Evolutionary conservation across 108 stramenopile genomes (phyloP).

Genomic region (Nannochloropsis granulata): DNA sequence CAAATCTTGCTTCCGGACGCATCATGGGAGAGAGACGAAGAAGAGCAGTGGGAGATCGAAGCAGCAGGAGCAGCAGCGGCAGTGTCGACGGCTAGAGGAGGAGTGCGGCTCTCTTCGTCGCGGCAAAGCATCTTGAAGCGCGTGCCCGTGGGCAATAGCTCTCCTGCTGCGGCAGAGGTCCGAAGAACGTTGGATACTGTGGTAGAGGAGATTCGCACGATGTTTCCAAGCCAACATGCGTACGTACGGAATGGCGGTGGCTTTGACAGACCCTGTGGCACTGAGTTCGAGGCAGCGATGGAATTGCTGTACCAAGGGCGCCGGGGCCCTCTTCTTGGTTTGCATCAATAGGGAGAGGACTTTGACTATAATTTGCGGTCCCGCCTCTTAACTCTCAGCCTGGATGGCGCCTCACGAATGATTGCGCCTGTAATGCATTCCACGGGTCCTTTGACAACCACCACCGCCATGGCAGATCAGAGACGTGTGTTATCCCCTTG

Average conservation of each 20-base stretch:
- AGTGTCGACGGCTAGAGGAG: too few species aligned
- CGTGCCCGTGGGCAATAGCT: too few species aligned
- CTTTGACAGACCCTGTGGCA: background rate
- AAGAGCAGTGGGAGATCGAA: background rate
- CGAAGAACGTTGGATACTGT: background rate
- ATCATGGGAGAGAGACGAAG: background rate
- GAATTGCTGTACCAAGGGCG: background rate
- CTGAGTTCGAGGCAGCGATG: background rate
- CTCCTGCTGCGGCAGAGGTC: background rate
- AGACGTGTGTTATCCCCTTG: background rate
- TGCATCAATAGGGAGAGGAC: background rate
- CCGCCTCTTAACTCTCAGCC: background rate
- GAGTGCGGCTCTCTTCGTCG: too few species aligned
- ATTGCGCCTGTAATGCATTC: background rate
- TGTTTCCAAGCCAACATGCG: background rate
- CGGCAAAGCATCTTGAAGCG: too few species aligned
- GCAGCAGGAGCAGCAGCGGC: background rate
- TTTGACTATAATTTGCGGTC: background rate
- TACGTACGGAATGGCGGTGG: background rate
- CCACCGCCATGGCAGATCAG: background rate
- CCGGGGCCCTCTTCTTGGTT: background rate
- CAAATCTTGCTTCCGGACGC: background rate
- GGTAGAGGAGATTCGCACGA: background rate
- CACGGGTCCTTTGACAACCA: background rate
- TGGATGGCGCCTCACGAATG: background rate